Base-by-base conservation (phyloP, 345 rosid species). In the Linum lewisii region DNA sequence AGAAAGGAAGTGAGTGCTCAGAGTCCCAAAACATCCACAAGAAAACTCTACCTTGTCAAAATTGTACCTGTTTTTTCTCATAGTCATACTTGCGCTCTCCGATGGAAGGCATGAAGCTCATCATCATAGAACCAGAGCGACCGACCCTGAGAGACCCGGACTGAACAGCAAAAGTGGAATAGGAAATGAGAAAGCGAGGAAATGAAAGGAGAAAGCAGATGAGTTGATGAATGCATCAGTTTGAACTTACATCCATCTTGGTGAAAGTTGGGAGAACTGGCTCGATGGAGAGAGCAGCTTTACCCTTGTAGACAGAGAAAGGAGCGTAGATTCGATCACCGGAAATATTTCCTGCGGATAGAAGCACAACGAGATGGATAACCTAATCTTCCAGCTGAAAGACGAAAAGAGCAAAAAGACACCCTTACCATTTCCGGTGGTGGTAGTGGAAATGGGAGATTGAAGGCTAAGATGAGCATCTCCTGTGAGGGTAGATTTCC, bases 61-160 rank as follows among this genome's bases (percentile, higher is more conserved):
- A 19, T 18, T 19, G 11, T 68, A 87, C 97, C 99, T 89, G 94
- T 68, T 59, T 80, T 79, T 76, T 85, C 60, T 59, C 84, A 86
- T 78, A 75, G 59, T 89, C 90, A 62, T 93, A 93, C 81, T 93
- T 93, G 73, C 92, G 95, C 66, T 85, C 97, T 21, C 85, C 91
- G 70, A 70, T 11, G 64, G 97, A 77, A 66, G 97, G 97, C 78
- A 79, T 63, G 76, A 93, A 87, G 61, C 83, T 80, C 79, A 93
- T 58, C 86, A 87, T 70, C 75, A 93, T 64, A 50, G 68, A 63
- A 70, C 99, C 99, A 47, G 71, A 78, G n/a, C 97, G 85, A 20
- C 79, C 81, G 61, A 93, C 74, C 70, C 54, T 70, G 60, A 82
- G 64, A 64, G 59, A 24, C 7, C 89, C 95, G 32, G 88, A 79